Conservation (phyloP, 176 grass and related monocot species). For the Carex kokanica region DNA sequence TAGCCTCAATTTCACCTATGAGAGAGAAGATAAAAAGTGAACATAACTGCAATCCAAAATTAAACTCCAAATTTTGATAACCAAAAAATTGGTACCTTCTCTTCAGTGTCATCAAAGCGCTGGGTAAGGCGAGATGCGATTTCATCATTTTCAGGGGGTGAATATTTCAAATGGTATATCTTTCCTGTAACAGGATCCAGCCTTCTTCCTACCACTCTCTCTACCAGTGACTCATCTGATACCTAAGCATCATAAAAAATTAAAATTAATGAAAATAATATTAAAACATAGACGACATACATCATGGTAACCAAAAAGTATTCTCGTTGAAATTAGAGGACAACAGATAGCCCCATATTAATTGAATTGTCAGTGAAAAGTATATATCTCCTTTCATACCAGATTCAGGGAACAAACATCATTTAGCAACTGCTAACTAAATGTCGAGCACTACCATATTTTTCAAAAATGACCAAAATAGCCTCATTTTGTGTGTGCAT, state of each 20-base stretch:
- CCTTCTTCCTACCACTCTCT: slow-evolving; percentile 89
- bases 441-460: background rate
- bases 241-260: slow-evolving; percentile 40
- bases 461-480: background rate
- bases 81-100: slow-evolving; percentile 58
- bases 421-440: background rate
- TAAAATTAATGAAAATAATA: background rate
- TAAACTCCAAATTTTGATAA: background rate
- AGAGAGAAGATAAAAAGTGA: background rate
- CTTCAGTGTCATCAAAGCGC: slow-evolving; percentile 95
- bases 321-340: background rate
- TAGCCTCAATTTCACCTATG: slow-evolving; percentile 84
- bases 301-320: background rate
- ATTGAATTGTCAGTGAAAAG: background rate
- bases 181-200: slow-evolving; percentile 86
- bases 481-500: background rate
- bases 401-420: background rate
- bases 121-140: slow-evolving; percentile 84
- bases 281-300: background rate
- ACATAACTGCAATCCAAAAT: background rate
- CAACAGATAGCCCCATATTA: background rate
- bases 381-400: background rate
- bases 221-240: slow-evolving; percentile 71
- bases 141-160: slow-evolving; percentile 95
- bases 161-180: slow-evolving; percentile 96